phyloP scores from a whole-genome alignment of 148 eudicot genomes.

The Suaeda aralocaspica region DNA sequence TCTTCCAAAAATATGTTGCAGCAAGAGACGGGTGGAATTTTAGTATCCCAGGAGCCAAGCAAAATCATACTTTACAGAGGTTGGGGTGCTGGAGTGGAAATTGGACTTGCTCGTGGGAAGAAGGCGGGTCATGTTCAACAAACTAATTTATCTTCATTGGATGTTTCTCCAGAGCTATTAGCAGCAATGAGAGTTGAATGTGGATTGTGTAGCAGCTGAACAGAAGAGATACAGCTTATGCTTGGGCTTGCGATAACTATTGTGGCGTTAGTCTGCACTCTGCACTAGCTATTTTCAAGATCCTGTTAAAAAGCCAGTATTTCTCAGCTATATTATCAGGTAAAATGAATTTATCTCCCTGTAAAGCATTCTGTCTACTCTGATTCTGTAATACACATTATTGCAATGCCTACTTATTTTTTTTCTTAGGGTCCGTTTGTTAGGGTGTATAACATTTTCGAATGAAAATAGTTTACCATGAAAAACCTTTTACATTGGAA shows the following conservation, averaged over 20 bases:
- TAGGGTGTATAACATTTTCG: no score
- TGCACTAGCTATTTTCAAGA: not conserved
- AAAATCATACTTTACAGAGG: conserved; percentile 85
- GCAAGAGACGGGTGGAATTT: conserved; percentile 81
- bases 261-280: not conserved
- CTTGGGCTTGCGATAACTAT: not conserved
- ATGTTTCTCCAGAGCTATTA: conserved; percentile 67
- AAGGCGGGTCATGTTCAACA: conserved; percentile 14
- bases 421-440: no score
- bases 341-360: not conserved
- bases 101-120: conserved; percentile 15
- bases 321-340: not conserved
- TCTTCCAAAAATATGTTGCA: conserved; percentile 32
- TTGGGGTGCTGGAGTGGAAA: conserved; percentile 63
- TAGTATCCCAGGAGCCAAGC: conserved; percentile 87
- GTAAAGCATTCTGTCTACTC: not conserved
- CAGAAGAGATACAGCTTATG: conserved; percentile 2
- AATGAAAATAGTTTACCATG: no score
- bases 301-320: not conserved
- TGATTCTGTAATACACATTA: not conserved
- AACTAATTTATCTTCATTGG: conserved; percentile 16
- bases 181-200: conserved; percentile 89
- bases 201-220: conserved; percentile 44
- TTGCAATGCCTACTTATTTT: no score
- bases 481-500: no score